These are phyloP conservation scores for Fraxinus xanthoxyloides DNA, from an alignment of 305 asterid genomes.

Conservation along the genomic window DNA sequence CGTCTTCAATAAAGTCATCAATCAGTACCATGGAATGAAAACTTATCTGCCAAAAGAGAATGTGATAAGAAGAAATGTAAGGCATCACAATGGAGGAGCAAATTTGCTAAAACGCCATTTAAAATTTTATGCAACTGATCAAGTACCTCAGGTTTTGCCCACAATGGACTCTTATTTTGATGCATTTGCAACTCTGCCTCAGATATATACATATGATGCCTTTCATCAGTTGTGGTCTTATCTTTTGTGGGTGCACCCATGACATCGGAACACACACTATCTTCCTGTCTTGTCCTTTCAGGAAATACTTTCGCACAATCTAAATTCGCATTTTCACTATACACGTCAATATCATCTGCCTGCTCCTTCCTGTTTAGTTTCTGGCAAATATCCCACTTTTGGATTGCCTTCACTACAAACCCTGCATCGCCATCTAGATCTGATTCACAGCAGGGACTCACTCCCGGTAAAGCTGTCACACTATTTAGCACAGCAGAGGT, in stretches of 20 bases:
- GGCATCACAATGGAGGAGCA: slow-evolving; percentile 11
- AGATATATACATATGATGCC: slow-evolving; percentile 69
- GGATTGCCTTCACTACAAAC: slow-evolving; percentile 64
- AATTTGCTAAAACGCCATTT: background rate
- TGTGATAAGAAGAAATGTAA: slow-evolving; percentile 16
- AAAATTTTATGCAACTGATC: background rate
- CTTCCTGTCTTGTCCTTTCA: slow-evolving; percentile 37
- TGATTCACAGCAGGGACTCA: slow-evolving; percentile 37
- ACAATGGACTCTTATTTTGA: slow-evolving; percentile 55
- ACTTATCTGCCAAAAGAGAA: slow-evolving; percentile 46
- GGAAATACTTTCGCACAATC: slow-evolving; percentile 48
- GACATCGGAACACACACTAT: slow-evolving; percentile 18
- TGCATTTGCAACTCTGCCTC: slow-evolving; percentile 92
- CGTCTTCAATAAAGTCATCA: slow-evolving; percentile 34
- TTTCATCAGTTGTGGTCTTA: slow-evolving; percentile 44
- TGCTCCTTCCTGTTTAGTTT: slow-evolving; percentile 42
- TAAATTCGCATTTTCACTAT: slow-evolving; percentile 39
- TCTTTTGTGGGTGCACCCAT: slow-evolving; percentile 26
- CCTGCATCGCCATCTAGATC: slow-evolving; percentile 45
- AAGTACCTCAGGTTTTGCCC: slow-evolving; percentile 76
- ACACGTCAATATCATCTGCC: slow-evolving; percentile 39
- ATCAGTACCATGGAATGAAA: slow-evolving; percentile 49
- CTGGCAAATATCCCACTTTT: slow-evolving; percentile 86
- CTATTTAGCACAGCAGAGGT: slow-evolving; percentile 51
- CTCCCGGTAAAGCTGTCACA: slow-evolving; percentile 32